Percentiles rank a stretch among this genome's conserved stretches.
These are phyloP conservation scores for Elasticomyces elasticus DNA, from an alignment of 495 filamentous ascomycete species.

Conservation along the genomic window DNA sequence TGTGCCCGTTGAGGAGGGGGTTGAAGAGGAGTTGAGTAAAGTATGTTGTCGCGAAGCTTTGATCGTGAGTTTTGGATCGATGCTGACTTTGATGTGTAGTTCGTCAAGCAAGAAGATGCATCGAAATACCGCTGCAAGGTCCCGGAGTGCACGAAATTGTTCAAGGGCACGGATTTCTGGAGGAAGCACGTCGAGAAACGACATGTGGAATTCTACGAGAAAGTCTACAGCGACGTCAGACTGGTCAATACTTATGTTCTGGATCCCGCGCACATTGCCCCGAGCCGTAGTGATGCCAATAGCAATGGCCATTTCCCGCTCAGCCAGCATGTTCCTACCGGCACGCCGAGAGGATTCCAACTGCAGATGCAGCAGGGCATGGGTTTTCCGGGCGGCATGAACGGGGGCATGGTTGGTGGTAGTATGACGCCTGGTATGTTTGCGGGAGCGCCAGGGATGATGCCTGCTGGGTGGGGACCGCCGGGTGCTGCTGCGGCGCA, in stretches of 20 bases:
- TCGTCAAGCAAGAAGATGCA: constrained; percentile 93
- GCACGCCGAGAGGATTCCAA: constrained; percentile 86
- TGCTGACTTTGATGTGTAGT: constrained; percentile 25
- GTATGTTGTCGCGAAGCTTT: not conserved
- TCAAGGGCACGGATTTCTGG: constrained; percentile 96
- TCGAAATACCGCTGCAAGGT: constrained; percentile 94
- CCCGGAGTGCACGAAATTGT: constrained; percentile 88
- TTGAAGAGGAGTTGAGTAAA: constrained; percentile 77
- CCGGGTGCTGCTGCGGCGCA: constrained; percentile 29
- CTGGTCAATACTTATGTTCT: constrained; percentile 89
- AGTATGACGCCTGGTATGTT: constrained; percentile 21
- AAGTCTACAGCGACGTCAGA: constrained; percentile 68
- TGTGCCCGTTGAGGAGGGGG: constrained; percentile 69
- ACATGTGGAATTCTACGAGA: constrained; percentile 77
- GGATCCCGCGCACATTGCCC: constrained; percentile 85
- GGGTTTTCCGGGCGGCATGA: constrained; percentile 21
- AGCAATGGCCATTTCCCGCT: constrained; percentile 92
- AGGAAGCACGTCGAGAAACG: constrained; percentile 96
- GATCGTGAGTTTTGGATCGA: not conserved
- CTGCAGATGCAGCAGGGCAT: constrained; percentile 52
- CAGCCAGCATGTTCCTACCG: constrained; percentile 60
- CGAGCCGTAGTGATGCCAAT: constrained; percentile 88
- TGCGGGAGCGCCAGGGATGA: too few relatives aligned
- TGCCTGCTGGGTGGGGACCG: constrained; percentile 34
- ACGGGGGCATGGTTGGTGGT: constrained; percentile 27